These are phyloP conservation scores for Gentiana dahurica DNA, from an alignment of 257 asterid species.

Conservation along the genomic window DNA sequence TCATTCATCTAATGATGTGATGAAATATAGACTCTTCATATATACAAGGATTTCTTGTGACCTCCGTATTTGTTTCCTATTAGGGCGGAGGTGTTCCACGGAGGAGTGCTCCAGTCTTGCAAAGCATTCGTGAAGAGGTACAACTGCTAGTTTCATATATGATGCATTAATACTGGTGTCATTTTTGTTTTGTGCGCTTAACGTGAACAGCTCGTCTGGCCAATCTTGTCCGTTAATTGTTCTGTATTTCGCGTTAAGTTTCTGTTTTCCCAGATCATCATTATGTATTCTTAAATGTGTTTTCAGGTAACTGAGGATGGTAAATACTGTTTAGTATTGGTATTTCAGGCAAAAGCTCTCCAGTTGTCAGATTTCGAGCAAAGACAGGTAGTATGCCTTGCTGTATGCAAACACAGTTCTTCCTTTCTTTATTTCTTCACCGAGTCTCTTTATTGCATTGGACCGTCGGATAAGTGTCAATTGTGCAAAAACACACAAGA, in stretches of 20 bases:
- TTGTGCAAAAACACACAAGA: no score
- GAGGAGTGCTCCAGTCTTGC: conserved; percentile 82
- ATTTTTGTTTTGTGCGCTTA: no score
- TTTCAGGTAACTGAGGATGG: conserved; percentile 76
- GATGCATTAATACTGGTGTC: neutral
- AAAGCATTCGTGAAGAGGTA: conserved; percentile 86
- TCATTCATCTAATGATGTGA: no score
- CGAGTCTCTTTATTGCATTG: no score
- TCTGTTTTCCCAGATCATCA: neutral
- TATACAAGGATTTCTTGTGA: neutral
- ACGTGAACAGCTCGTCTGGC: neutral
- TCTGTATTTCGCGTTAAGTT: neutral
- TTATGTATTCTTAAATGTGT: conserved; percentile 2
- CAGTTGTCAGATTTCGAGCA: conserved; percentile 64
- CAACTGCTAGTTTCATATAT: neutral
- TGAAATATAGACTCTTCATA: no score
- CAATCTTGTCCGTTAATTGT: neutral
- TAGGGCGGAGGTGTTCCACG: conserved; percentile 97
- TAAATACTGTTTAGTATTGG: conserved; percentile 57
- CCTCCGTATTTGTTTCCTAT: conserved; percentile 10
- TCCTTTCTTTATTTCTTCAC: no score
- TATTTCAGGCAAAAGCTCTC: conserved; percentile 80
- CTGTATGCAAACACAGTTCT: no score
- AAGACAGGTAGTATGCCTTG: conserved; percentile 46
- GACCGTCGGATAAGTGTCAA: no score